These are phyloP conservation scores for Psophocarpus tetragonolobus DNA, from an alignment of 306 rosid genomes.

Conservation along the genomic window DNA sequence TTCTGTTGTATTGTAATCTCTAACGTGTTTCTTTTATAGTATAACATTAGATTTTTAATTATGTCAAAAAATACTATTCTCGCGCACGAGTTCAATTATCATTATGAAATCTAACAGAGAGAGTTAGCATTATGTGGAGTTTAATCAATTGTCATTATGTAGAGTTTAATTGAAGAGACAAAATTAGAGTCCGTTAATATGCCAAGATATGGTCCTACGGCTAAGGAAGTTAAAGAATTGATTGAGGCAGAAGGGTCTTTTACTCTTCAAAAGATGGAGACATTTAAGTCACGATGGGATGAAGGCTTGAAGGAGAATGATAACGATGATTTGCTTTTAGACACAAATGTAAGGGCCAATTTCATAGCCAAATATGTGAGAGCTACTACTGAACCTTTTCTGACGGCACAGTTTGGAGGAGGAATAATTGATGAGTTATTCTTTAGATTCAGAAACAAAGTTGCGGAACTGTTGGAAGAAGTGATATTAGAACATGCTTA, in stretches of 20 bases:
- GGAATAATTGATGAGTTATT: slow-evolving; percentile 42
- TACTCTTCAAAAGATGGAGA: slow-evolving; percentile 17
- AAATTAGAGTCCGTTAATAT: slow-evolving; percentile 43
- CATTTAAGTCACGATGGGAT: slow-evolving; percentile 33
- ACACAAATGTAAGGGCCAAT: background rate
- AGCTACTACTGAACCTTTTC: slow-evolving; percentile 47
- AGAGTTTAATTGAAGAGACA: slow-evolving; percentile 36
- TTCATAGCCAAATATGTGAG: slow-evolving; percentile 41
- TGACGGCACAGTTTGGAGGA: slow-evolving; percentile 43
- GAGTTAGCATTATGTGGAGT: no score
- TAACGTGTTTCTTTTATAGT: no score
- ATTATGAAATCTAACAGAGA: no score
- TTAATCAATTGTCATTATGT: no score
- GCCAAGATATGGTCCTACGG: slow-evolving; percentile 43
- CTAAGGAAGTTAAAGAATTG: slow-evolving; percentile 35
- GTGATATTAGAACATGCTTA: slow-evolving; percentile 23
- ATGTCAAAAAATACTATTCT: no score
- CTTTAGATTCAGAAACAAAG: slow-evolving; percentile 19
- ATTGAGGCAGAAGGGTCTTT: slow-evolving; percentile 53
- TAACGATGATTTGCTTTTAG: background rate
- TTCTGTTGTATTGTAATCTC: background rate
- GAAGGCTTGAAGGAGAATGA: background rate
- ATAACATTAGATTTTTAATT: no score
- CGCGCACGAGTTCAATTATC: no score
- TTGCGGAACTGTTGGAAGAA: background rate